phyloP scores from a whole-genome alignment of 140 eudicot species.

The Erigeron philadelphicus region DNA sequence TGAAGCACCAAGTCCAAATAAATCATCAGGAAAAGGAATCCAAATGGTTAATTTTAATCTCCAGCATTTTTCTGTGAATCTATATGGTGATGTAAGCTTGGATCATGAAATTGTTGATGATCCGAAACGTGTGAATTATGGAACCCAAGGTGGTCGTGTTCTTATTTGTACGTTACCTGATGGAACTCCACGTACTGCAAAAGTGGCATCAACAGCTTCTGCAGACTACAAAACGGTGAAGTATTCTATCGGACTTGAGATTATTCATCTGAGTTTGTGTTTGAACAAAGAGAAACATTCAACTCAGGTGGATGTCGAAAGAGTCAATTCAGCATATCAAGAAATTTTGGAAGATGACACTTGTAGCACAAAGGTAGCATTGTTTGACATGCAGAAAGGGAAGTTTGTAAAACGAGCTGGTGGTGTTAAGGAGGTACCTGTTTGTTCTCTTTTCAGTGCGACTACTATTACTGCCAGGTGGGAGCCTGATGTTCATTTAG shows the following conservation, averaged over 20 bases:
- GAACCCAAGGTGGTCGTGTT: conserved; percentile 92
- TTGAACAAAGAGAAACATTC: conserved; percentile 75
- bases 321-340: conserved; percentile 63
- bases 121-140: conserved; percentile 87
- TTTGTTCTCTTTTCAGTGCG: conserved; percentile 91
- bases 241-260: conserved; percentile 64
- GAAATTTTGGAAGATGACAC: conserved; percentile 47
- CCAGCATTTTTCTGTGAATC: conserved; percentile 60
- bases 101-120: conserved; percentile 59
- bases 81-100: conserved; percentile 61
- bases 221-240: conserved; percentile 47
- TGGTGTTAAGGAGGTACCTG: conserved; percentile 67
- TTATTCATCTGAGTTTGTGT: conserved; percentile 53
- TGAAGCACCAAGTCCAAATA: conserved; percentile 42
- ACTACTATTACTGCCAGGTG: conserved; percentile 73
- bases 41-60: conserved; percentile 55
- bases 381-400: conserved; percentile 81
- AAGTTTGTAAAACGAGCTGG: conserved; percentile 70
- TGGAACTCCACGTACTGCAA: conserved; percentile 72
- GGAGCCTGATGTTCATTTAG: conserved; percentile 94
- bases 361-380: conserved; percentile 39
- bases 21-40: conserved; percentile 73
- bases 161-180: conserved; percentile 55
- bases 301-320: conserved; percentile 67
- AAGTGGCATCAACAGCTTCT: conserved; percentile 52